These are phyloP conservation scores for Wickerhamiella musiphila DNA, from an alignment of 805 yeast species.

Conservation along the genomic window DNA sequence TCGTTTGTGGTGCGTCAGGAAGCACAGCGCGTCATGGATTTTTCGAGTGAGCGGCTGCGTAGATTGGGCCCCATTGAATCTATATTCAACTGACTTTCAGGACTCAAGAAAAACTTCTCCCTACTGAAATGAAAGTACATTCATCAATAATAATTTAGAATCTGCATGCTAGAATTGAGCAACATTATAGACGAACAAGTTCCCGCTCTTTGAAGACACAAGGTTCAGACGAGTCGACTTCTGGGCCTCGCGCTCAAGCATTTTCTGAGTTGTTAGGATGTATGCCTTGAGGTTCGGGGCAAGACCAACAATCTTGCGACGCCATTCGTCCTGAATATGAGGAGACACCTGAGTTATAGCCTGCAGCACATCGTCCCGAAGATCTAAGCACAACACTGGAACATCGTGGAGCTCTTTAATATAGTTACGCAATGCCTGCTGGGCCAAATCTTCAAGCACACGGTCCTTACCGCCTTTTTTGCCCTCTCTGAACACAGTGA, in stretches of 20 bases:
- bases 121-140: too few species aligned
- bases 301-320: constrained; percentile 66
- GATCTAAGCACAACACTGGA: constrained; percentile 64
- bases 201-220: constrained; percentile 62
- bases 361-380: constrained; percentile 68
- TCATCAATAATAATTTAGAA: too few species aligned
- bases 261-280: constrained; percentile 53
- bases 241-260: constrained; percentile 51
- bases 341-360: constrained; percentile 33
- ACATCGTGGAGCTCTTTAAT: constrained; percentile 41
- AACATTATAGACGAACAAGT: constrained; percentile 50
- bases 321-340: constrained; percentile 30
- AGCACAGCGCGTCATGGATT: too few species aligned
- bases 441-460: constrained; percentile 65
- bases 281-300: constrained; percentile 74
- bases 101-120: too few species aligned
- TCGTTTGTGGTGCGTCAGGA: too few species aligned
- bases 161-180: too few species aligned
- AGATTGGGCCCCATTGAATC: too few species aligned
- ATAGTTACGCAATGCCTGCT: constrained; percentile 37
- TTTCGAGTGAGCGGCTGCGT: too few species aligned
- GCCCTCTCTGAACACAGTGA: too few species aligned
- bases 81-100: too few species aligned
- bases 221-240: constrained; percentile 54
- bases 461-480: constrained; percentile 55